Evolutionary conservation across 164 flowering plant species (phyloP).

Genomic region (Vitis rupestris): DNA sequence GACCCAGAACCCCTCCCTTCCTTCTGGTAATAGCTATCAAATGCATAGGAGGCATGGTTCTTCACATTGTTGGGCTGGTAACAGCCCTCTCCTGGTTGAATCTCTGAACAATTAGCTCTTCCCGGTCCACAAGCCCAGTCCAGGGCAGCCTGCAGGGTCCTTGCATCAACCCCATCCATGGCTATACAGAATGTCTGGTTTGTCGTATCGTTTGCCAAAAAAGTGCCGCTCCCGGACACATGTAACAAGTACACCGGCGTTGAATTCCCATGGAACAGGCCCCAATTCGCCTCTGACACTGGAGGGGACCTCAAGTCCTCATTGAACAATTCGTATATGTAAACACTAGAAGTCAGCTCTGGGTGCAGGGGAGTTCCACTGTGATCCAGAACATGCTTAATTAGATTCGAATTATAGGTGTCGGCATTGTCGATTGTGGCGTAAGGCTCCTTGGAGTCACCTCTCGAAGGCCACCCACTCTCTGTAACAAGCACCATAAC

Average conservation of each 20-base stretch:
- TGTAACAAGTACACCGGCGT: constrained; percentile 84
- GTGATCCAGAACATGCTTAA: constrained; percentile 68
- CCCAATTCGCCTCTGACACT: constrained; percentile 87
- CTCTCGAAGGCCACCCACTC: constrained; percentile 91
- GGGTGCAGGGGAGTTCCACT: constrained; percentile 88
- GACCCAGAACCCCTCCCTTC: constrained; percentile 68
- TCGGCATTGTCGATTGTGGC: constrained; percentile 87
- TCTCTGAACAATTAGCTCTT: constrained; percentile 81
- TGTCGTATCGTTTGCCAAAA: constrained; percentile 90
- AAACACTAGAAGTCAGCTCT: constrained; percentile 81
- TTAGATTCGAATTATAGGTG: constrained; percentile 83
- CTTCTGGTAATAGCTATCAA: constrained; percentile 91
- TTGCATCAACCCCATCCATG: constrained; percentile 63
- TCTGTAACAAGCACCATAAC: constrained; percentile 81
- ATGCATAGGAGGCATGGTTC: constrained; percentile 89
- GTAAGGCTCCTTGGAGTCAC: constrained; percentile 76
- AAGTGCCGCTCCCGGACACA: constrained; percentile 73
- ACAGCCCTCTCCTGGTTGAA: constrained; percentile 91
- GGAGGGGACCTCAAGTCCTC: constrained; percentile 86
- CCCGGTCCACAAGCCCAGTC: constrained; percentile 99
- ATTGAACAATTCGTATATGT: constrained; percentile 82
- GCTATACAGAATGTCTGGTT: constrained; percentile 87
- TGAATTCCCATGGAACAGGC: constrained; percentile 71
- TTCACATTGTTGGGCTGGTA: constrained; percentile 81
- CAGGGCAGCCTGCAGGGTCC: constrained; percentile 80